phyloP scores from a whole-genome alignment of 2,329 filamentous ascomycete genomes.

The Trichoderma arundinaceum region DNA sequence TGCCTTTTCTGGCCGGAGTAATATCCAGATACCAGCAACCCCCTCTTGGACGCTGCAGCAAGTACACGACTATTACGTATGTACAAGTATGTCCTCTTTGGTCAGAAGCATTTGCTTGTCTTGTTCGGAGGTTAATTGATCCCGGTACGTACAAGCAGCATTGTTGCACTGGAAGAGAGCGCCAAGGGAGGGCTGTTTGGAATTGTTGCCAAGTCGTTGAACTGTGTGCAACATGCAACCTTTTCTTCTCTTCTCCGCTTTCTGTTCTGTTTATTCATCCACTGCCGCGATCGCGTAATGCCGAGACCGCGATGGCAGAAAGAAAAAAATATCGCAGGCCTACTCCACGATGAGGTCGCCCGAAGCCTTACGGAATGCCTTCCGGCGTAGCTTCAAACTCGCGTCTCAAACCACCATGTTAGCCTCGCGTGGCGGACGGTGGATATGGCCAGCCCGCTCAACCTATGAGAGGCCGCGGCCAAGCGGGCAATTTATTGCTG shows the following conservation, averaged over 20 bases:
- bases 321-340: constrained; percentile 16
- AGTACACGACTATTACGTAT: too few species aligned
- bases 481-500: constrained; percentile 5
- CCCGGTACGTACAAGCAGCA: too few species aligned
- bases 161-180: too few species aligned
- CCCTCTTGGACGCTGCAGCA: too few species aligned
- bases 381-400: constrained; percentile 29
- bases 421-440: constrained; percentile 22
- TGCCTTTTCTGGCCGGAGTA: too few species aligned
- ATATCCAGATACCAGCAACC: too few species aligned
- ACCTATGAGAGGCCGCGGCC: constrained; percentile 1
- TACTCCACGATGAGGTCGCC: constrained; percentile 9
- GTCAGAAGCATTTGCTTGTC: too few species aligned
- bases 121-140: too few species aligned
- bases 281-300: constrained; percentile 11
- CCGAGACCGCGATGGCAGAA: constrained; percentile 5
- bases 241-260: constrained; percentile 1
- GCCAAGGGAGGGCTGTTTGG: too few species aligned
- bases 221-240: background rate
- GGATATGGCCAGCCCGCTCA: constrained; percentile 4
- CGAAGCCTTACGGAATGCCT: constrained; percentile 25
- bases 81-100: too few species aligned
- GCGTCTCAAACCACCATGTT: constrained; percentile 21
- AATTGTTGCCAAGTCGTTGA: too few species aligned
- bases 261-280: background rate